Evolutionary conservation across 495 filamentous ascomycete species (phyloP).

Genomic region (Rhizodiscina lignyota): DNA sequence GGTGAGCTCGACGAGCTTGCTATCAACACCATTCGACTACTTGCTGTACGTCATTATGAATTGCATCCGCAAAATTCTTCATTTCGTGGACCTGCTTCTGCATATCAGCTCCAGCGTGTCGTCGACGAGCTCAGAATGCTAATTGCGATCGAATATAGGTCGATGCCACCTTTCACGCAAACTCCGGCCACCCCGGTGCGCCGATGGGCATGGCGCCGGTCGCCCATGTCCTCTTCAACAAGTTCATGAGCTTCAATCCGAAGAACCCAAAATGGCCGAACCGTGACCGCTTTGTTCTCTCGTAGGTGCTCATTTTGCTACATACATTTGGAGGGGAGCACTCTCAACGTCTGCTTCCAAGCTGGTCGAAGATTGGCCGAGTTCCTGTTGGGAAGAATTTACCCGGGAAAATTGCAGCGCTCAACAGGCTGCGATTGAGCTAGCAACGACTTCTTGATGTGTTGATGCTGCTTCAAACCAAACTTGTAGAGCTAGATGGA

Average conservation of each 20-base stretch:
- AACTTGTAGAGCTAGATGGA: too few species aligned
- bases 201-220: constrained; percentile 99
- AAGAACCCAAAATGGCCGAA: constrained; percentile 96
- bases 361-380: too few species aligned
- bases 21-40: constrained; percentile 93
- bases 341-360: too few species aligned
- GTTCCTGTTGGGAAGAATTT: too few species aligned
- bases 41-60: constrained; percentile 56
- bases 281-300: constrained; percentile 96
- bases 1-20: constrained; percentile 69
- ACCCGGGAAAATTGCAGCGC: too few species aligned
- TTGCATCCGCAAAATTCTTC: constrained; percentile 23
- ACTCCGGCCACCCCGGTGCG: constrained; percentile 96
- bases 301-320: constrained; percentile 45
- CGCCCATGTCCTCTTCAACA: constrained; percentile 95
- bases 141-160: constrained; percentile 36
- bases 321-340: too few species aligned
- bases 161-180: constrained; percentile 92
- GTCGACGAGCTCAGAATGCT: background rate
- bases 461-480: too few species aligned
- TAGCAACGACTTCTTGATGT: too few species aligned
- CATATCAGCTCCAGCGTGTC: constrained; percentile 1
- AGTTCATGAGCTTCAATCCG: constrained; percentile 98
- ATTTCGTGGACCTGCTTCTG: constrained; percentile 1
- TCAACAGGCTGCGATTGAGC: too few species aligned